phyloP scores from a whole-genome alignment of 257 asterid genomes.

The Hygrophila difformis region DNA sequence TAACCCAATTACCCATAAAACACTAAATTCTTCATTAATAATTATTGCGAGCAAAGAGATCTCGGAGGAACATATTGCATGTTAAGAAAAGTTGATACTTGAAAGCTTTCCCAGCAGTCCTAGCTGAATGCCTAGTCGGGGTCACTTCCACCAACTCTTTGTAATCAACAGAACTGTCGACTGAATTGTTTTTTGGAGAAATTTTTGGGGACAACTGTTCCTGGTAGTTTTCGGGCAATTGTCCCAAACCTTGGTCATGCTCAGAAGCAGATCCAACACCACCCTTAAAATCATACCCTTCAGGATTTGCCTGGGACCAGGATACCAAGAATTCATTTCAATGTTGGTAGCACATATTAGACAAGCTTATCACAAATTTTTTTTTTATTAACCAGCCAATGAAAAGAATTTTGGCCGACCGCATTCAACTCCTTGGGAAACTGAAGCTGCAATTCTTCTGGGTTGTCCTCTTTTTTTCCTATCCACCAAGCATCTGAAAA shows the following conservation, averaged over 20 bases:
- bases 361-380: constrained; percentile 7
- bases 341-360: constrained; percentile 11
- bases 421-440: constrained; percentile 61
- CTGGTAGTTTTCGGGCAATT: constrained; percentile 22
- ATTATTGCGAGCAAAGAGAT: too few relatives aligned
- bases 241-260: constrained; percentile 23
- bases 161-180: constrained; percentile 38
- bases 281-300: constrained; percentile 63
- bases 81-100: constrained; percentile 27
- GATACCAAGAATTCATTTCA: constrained; percentile 14
- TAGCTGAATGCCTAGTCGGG: constrained; percentile 66
- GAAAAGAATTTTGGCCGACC: constrained; percentile 34
- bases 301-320: constrained; percentile 34
- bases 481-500: constrained; percentile 99
- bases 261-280: constrained; percentile 55
- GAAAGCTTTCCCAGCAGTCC: constrained; percentile 60
- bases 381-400: constrained; percentile 8
- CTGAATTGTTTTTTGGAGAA: constrained; percentile 32
- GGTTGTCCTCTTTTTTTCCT: constrained; percentile 81
- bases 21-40: too few relatives aligned
- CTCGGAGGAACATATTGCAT: too few relatives aligned
- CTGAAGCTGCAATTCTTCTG: constrained; percentile 61
- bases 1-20: too few relatives aligned
- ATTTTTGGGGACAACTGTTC: constrained; percentile 39
- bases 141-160: constrained; percentile 36